Evolutionary conservation across 352 stramenopile genomes (phyloP).

Genomic region (Phytophthora podocarpi): DNA sequence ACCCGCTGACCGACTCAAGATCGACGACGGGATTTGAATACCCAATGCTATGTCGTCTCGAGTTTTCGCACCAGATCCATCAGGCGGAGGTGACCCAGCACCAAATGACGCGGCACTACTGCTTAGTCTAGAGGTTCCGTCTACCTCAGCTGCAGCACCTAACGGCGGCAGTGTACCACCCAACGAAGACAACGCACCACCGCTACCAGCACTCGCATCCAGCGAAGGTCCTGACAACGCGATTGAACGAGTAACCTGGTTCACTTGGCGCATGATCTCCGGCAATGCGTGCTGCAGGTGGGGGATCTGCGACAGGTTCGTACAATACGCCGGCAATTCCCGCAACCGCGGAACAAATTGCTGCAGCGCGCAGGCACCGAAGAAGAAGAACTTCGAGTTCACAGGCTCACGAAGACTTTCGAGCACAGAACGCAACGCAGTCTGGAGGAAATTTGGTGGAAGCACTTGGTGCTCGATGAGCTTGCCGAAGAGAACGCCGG

Average conservation of each 20-base stretch:
- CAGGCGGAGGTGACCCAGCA: slow-evolving; percentile 19
- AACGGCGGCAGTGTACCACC: slow-evolving; percentile 27
- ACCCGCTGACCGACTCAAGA: slow-evolving; percentile 50
- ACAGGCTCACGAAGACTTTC: slow-evolving; percentile 96
- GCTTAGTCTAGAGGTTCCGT: slow-evolving; percentile 31
- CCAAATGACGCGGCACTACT: slow-evolving; percentile 28
- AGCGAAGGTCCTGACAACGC: slow-evolving; percentile 44
- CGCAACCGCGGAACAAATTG: slow-evolving; percentile 97
- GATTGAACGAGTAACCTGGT: slow-evolving; percentile 76
- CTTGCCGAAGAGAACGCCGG: slow-evolving; percentile 97
- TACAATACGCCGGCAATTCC: slow-evolving; percentile 97
- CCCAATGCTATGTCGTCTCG: slow-evolving; percentile 38
- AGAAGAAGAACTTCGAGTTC: slow-evolving; percentile 98
- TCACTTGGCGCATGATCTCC: slow-evolving; percentile 90
- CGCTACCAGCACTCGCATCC: slow-evolving; percentile 28
- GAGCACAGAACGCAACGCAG: slow-evolving; percentile 96
- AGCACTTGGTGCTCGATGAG: slow-evolving; percentile 99
- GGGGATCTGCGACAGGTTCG: slow-evolving; percentile 97
- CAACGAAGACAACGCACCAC: slow-evolving; percentile 25
- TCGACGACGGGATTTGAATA: slow-evolving; percentile 48
- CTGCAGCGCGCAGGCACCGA: slow-evolving; percentile 98
- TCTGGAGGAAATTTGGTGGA: slow-evolving; percentile 97
- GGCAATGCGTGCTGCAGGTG: slow-evolving; percentile 95
- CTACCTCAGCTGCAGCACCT: slow-evolving; percentile 16
- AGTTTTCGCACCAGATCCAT: slow-evolving; percentile 18